Base-by-base conservation (phyloP, 306 rosid genomes). In the Lathyrus tuberosus region DNA sequence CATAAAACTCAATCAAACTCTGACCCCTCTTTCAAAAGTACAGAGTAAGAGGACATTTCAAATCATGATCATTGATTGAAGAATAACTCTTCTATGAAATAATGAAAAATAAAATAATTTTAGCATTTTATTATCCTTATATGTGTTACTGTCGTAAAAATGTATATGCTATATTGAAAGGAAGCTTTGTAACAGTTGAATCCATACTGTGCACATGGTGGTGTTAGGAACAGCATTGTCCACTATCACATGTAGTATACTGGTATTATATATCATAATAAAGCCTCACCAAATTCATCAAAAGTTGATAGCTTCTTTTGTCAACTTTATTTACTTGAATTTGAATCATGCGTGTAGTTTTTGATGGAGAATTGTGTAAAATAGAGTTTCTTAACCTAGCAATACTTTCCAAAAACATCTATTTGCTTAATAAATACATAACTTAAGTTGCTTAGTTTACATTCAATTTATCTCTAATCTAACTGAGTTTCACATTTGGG, bases 391-490 rank as follows among this genome's bases (percentile, higher is more conserved):
- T 33, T 33, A 33, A 33, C 1, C 38, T 33, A 52, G 30, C 59
- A 54, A 11, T 24, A 54, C 16, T 54, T 54, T 24, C 33, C 15
- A 60, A 46, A n/a, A 61, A 62, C 60, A 42, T 69, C 13, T 40
- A 56, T 44, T 56, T 24, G 62, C 40, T 38, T 57, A 65, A 65
- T 6, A 15, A 61, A 54, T 54, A 54, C 64, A 58, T 38, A 26
- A 48, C 63, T 65, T 26, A 24, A 20, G 18, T 78, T 56, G 62
- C 64, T 46, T 58, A 71, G 35, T n/a, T 48, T 53, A 12, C 57
- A 60, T 37, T 33, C 56, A 46, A 71, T 37, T 62, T 46, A 46
- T 28, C 35, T 24, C 11, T n/a, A 37, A 44, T 14, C 42, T 35
- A 63, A 51, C 10, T 33, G 5, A 43, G 4, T 8, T 11, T 11